These are phyloP conservation scores for Colletotrichum godetiae DNA, from an alignment of 2,329 filamentous ascomycete species.

Conservation along the genomic window DNA sequence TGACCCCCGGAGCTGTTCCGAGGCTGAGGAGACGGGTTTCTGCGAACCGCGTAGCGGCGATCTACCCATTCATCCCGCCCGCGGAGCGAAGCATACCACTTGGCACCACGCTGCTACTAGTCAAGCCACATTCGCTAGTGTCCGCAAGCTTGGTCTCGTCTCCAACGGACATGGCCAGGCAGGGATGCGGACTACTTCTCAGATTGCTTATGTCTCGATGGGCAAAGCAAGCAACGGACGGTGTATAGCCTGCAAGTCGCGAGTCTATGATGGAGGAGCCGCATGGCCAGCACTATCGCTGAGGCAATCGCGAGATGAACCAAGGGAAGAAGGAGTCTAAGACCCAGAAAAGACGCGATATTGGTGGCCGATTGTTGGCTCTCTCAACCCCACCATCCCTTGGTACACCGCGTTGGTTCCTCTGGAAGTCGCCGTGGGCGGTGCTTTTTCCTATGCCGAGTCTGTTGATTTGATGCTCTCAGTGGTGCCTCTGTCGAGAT, in stretches of 20 bases:
- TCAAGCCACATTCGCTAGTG: constrained; percentile 33
- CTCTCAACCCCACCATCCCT: constrained; percentile 24
- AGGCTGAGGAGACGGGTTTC: constrained; percentile 16
- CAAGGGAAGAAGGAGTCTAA: constrained; percentile 33
- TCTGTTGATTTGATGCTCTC: neutral
- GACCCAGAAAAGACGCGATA: constrained; percentile 20
- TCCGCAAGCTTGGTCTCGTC: constrained; percentile 20
- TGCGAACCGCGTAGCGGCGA: neutral
- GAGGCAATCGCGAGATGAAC: constrained; percentile 35
- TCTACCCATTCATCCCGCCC: neutral
- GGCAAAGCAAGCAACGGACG: constrained; percentile 13
- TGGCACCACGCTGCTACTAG: constrained; percentile 20
- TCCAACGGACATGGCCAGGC: neutral
- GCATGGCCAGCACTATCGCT: constrained; percentile 20
- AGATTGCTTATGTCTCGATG: constrained; percentile 24
- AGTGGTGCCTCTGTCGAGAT: neutral
- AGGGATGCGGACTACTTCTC: constrained; percentile 20
- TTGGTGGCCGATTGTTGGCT: neutral
- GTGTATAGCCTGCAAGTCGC: neutral
- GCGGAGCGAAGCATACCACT: neutral
- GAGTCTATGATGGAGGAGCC: neutral
- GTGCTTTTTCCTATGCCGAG: neutral
- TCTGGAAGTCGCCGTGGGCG: neutral
- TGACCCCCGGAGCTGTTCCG: neutral
- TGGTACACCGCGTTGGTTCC: neutral